Conservation (phyloP, 176 grass and related monocot species). For the Aegilops bicornis region DNA sequence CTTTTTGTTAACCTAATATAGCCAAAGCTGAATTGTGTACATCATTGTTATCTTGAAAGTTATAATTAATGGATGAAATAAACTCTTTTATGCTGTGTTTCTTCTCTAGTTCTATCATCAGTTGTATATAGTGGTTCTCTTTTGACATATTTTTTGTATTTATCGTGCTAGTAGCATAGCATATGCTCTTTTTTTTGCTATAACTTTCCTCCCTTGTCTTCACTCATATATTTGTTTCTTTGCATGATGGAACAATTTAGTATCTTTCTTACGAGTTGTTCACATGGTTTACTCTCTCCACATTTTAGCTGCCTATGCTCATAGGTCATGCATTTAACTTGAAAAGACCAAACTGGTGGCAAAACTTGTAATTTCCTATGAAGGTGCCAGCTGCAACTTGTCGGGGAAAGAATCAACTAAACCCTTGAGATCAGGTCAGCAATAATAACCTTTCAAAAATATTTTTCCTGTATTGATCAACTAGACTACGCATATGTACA, state of each 20-base stretch:
- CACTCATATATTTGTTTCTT: background rate
- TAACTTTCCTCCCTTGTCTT: background rate
- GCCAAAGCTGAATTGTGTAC: conserved; percentile 26
- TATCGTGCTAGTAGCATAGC: background rate
- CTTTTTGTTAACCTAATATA: conserved; percentile 35
- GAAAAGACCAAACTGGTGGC: background rate
- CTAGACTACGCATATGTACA: background rate
- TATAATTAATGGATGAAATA: conserved; percentile 19
- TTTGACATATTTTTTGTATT: background rate
- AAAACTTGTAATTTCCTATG: background rate
- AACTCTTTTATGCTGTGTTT: background rate
- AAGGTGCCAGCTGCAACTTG: background rate
- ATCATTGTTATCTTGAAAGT: conserved; percentile 4
- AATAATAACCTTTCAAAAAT: background rate
- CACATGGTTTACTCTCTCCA: background rate
- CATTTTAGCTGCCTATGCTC: background rate
- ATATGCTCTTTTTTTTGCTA: background rate
- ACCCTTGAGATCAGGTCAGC: background rate
- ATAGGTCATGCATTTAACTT: background rate
- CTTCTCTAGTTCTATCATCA: background rate
- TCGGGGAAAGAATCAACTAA: background rate
- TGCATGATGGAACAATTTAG: background rate
- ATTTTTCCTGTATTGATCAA: background rate
- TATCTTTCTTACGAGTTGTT: background rate
- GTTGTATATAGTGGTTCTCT: background rate